Conservation (phyloP, 768 basidiomycete genomes). For the Neoboletus brunneissimus region DNA sequence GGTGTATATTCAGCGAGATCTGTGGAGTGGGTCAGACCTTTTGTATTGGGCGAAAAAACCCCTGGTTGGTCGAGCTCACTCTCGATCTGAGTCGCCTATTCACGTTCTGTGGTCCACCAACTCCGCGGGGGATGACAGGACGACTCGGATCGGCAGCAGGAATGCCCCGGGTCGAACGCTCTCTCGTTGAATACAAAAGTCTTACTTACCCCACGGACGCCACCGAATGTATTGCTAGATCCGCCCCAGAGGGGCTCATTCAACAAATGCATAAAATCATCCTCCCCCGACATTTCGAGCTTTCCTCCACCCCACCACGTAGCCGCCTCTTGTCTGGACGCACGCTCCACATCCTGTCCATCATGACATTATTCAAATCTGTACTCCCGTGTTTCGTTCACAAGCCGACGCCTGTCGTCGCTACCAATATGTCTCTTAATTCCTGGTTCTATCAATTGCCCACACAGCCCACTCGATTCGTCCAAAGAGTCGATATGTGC, state of each 20-base stretch:
- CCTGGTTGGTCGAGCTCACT: neutral
- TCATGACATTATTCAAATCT: slow-evolving; percentile 5
- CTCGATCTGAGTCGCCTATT: neutral
- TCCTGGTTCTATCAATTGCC: neutral
- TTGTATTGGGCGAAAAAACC: neutral
- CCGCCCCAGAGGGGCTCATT: neutral
- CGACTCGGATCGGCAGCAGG: neutral
- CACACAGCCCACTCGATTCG: neutral
- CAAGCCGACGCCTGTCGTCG: slow-evolving; percentile 3
- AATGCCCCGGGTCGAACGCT: neutral
- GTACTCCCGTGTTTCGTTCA: neutral
- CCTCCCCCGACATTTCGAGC: fast-evolving
- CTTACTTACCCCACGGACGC: neutral
- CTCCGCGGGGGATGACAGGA: neutral
- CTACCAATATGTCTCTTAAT: slow-evolving; percentile 1
- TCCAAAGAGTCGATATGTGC: slow-evolving; percentile 14
- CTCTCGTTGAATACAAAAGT: neutral
- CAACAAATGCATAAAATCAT: neutral
- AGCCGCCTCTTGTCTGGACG: neutral
- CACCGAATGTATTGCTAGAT: slow-evolving; percentile 1
- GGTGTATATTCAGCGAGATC: neutral
- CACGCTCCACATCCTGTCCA: neutral
- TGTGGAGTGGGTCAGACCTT: neutral
- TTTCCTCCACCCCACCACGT: neutral
- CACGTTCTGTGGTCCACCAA: neutral